Evolutionary conservation across 1,284 basidiomycete species (phyloP).

Genomic region (Exsudoporus floridanus): DNA sequence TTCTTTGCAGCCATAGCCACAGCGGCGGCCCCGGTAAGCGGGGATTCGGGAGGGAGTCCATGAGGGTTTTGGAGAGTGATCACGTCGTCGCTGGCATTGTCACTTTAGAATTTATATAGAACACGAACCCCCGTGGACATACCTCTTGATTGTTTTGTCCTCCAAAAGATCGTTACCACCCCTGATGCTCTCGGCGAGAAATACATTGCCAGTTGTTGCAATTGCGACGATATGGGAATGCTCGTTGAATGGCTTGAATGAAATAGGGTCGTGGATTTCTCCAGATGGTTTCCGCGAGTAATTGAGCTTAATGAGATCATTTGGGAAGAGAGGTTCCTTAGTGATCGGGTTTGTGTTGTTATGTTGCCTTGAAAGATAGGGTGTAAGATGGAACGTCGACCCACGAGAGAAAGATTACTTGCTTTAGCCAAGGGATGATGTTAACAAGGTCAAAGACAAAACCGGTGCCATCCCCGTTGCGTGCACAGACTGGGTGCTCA

Average conservation of each 20-base stretch:
- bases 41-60: conserved; percentile 59
- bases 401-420: conserved; percentile 34
- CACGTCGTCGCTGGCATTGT: conserved; percentile 69
- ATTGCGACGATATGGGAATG: conserved; percentile 91
- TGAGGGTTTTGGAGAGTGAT: conserved; percentile 92
- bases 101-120: conserved; percentile 1
- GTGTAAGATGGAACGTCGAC: conserved; percentile 19
- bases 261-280: conserved; percentile 87
- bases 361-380: conserved; percentile 53
- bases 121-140: conserved; percentile 11
- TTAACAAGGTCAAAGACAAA: conserved; percentile 84
- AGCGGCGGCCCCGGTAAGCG: conserved; percentile 38
- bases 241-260: conserved; percentile 89
- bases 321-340: conserved; percentile 74
- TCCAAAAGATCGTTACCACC: conserved; percentile 83
- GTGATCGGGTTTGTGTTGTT: conserved; percentile 85
- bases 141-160: conserved; percentile 87
- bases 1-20: conserved; percentile 31
- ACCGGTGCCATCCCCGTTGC: conserved; percentile 76
- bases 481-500: conserved; percentile 83
- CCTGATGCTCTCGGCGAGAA: conserved; percentile 86
- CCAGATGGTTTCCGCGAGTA: conserved; percentile 81
- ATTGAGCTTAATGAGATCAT: conserved; percentile 85
- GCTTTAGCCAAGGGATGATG: conserved; percentile 94
- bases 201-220: conserved; percentile 90